These are phyloP conservation scores for Pistacia integerrima DNA, from an alignment of 345 rosid species.

Conservation along the genomic window DNA sequence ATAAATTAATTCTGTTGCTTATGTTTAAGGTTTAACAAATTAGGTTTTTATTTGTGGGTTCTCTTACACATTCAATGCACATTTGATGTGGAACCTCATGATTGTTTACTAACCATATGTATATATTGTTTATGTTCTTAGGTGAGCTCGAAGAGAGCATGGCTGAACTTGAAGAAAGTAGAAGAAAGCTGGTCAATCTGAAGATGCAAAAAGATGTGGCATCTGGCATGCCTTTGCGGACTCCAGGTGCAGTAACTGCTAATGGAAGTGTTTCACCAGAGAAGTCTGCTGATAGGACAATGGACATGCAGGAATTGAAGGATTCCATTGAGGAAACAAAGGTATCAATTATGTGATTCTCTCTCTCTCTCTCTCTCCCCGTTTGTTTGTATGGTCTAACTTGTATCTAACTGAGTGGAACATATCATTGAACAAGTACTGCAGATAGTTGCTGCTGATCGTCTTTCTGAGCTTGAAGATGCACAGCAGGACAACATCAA, in stretches of 20 bases:
- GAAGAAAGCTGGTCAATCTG: constrained; percentile 77
- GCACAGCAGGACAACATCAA: constrained; percentile 65
- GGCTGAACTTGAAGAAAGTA: constrained; percentile 87
- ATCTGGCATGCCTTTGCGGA: constrained; percentile 48
- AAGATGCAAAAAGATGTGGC: constrained; percentile 88
- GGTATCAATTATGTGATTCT: constrained; percentile 42
- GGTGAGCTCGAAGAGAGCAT: constrained; percentile 88
- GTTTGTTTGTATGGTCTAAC: neutral
- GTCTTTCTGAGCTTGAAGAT: constrained; percentile 81
- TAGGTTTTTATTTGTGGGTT: neutral
- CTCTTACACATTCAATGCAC: too few species aligned
- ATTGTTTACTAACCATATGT: constrained; percentile 19
- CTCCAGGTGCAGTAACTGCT: constrained; percentile 51
- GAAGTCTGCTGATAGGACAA: constrained; percentile 67
- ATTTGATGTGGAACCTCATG: constrained; percentile 14
- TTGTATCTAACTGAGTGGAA: constrained; percentile 20
- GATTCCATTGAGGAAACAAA: constrained; percentile 75
- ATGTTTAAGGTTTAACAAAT: neutral
- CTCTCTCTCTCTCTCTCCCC: constrained; percentile 9
- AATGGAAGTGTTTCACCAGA: constrained; percentile 83
- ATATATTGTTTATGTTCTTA: constrained; percentile 34
- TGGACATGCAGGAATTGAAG: constrained; percentile 67
- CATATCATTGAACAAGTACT: constrained; percentile 33
- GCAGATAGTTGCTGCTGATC: constrained; percentile 78
- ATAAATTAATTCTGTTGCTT: neutral